phyloP scores from a whole-genome alignment of 2,329 filamentous ascomycete genomes.

The Diaporthe australafricana region DNA sequence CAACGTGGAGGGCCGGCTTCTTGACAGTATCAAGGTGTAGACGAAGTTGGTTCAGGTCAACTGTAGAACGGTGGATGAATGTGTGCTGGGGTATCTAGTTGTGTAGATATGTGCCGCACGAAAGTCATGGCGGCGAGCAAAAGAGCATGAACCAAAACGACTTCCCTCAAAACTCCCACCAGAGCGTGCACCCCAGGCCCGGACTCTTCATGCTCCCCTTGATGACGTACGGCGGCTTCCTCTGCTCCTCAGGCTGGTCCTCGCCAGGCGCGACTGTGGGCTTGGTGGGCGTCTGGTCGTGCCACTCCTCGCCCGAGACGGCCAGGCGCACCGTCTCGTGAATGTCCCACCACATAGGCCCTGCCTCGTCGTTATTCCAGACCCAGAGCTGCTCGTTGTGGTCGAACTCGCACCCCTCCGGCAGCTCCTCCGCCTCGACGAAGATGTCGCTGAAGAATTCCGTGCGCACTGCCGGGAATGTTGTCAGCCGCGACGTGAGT shows the following conservation, averaged over 20 bases:
- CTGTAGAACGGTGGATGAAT: neutral
- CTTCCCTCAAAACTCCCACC: slow-evolving; percentile 64
- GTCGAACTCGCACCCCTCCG: slow-evolving; percentile 80
- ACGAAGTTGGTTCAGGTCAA: neutral
- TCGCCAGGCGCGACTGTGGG: slow-evolving; percentile 69
- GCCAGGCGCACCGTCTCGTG: slow-evolving; percentile 90
- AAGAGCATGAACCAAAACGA: slow-evolving; percentile 26
- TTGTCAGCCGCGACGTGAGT: neutral
- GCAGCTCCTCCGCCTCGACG: slow-evolving; percentile 79
- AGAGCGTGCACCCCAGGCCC: slow-evolving; percentile 71
- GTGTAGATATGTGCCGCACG: slow-evolving; percentile 9
- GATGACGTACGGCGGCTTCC: slow-evolving; percentile 78
- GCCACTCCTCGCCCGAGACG: slow-evolving; percentile 89
- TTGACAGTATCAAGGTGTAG: slow-evolving; percentile 63
- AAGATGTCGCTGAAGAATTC: slow-evolving; percentile 97
- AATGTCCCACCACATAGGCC: slow-evolving; percentile 84
- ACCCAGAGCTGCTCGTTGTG: slow-evolving; percentile 84
- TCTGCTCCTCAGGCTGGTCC: slow-evolving; percentile 50
- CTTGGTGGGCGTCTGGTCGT: slow-evolving; percentile 83
- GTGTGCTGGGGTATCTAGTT: slow-evolving; percentile 19
- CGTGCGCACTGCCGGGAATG: slow-evolving; percentile 71
- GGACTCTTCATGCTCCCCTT: slow-evolving; percentile 73
- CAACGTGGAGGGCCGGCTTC: slow-evolving; percentile 85
- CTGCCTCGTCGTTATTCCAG: slow-evolving; percentile 80
- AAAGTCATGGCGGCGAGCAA: neutral